phyloP scores from a whole-genome alignment of 805 yeast species.

The Tetrapisispora iriomotensis region DNA sequence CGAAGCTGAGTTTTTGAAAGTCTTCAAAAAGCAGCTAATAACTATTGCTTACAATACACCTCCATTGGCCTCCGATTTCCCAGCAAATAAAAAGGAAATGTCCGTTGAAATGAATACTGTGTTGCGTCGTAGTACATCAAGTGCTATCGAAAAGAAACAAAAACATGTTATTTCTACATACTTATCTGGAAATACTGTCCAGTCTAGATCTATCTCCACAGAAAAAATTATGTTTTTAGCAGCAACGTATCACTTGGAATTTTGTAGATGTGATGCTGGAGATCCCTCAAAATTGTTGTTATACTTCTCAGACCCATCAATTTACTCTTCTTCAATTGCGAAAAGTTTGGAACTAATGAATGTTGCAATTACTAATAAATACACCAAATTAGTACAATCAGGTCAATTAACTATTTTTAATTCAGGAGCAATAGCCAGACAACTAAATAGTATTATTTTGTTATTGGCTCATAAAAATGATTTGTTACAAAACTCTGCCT shows the following conservation, averaged over 20 bases:
- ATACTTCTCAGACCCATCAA: constrained; percentile 82
- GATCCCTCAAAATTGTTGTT: constrained; percentile 66
- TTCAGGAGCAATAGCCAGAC: constrained; percentile 51
- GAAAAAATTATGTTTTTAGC: constrained; percentile 83
- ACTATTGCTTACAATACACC: constrained; percentile 82
- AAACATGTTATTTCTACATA: constrained; percentile 41
- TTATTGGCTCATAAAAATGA: constrained; percentile 70
- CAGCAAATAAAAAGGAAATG: constrained; percentile 79
- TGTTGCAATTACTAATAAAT: constrained; percentile 47
- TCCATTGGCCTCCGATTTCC: constrained; percentile 71
- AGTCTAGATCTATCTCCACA: constrained; percentile 47
- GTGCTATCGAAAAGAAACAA: constrained; percentile 68
- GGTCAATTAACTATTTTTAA: constrained; percentile 49
- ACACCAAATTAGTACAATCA: constrained; percentile 39
- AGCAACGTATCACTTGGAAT: constrained; percentile 70
- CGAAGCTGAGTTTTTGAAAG: constrained; percentile 43
- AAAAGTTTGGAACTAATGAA: constrained; percentile 60
- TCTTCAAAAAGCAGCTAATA: constrained; percentile 41
- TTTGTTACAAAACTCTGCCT: constrained; percentile 68
- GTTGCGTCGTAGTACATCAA: constrained; percentile 79
- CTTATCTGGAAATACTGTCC: constrained; percentile 37
- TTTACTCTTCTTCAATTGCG: constrained; percentile 57
- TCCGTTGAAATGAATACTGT: constrained; percentile 88
- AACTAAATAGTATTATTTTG: constrained; percentile 56
- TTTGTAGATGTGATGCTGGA: constrained; percentile 68